These are phyloP conservation scores for Plantago coronopus DNA, from an alignment of 305 asterid species.

Conservation along the genomic window DNA sequence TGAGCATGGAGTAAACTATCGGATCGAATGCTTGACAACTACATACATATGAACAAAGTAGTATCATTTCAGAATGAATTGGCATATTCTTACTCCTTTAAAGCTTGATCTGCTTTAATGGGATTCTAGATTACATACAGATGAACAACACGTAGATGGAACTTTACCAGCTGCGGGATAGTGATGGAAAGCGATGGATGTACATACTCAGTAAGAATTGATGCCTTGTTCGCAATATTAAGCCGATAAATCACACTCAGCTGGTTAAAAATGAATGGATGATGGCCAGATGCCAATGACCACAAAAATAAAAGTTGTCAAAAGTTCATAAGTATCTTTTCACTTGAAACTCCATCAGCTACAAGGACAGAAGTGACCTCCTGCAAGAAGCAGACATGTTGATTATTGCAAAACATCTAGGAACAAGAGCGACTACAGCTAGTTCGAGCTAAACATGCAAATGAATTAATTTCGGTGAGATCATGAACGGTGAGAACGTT, in stretches of 20 bases:
- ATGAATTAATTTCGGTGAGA: no score
- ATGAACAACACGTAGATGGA: neutral
- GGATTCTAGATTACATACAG: neutral
- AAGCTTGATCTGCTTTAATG: neutral
- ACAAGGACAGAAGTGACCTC: conserved; percentile 76
- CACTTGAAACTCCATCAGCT: conserved; percentile 67
- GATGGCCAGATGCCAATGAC: conserved; percentile 24
- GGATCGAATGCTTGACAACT: neutral
- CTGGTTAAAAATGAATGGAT: conserved; percentile 29
- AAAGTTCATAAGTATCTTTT: conserved; percentile 83
- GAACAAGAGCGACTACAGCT: neutral
- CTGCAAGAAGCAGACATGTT: conserved; percentile 42
- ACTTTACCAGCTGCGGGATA: neutral
- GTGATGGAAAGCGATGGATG: neutral
- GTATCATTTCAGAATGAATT: conserved; percentile 2
- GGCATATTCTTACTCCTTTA: neutral
- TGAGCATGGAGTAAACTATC: neutral
- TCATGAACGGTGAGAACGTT: no score
- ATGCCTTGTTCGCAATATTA: conserved; percentile 2
- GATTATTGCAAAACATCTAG: neutral
- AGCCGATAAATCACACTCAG: conserved; percentile 27
- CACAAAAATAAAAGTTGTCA: conserved; percentile 31
- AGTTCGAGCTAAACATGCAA: no score
- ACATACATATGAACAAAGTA: conserved; percentile 6
- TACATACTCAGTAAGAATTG: neutral